Base-by-base conservation (phyloP, 768 basidiomycete genomes). In the Naganishia onofrii region DNA sequence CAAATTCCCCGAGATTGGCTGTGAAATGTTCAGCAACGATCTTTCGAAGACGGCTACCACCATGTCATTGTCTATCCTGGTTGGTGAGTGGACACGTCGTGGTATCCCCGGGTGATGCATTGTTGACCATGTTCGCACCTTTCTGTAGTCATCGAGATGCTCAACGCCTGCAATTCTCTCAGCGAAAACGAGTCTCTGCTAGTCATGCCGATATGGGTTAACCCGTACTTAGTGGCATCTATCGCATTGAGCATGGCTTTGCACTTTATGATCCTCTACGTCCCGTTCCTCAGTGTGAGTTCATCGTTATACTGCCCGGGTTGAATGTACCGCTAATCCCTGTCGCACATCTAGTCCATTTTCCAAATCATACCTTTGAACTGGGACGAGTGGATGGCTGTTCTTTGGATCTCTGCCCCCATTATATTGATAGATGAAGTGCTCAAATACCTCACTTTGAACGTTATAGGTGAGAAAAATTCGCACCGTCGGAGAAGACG, bases 161-260 rank as follows among this genome's bases (percentile, higher is more conserved):
- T 81, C 70, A 81, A 81, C 74, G 81, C 81, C 13, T 79, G 75
- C 60, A 98, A 98, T 82, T 97, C 94, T 68, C 84, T 99, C 28
- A 95, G 93, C 23, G 95, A 99, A 83, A 97, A 96, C 81, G 95
- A 97, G 84, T 92, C 90, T 71, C 82, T 99, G 71, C 82, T 99
- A 63, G 85, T 86, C 36, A 83, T 99, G 53, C 95, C 95, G 2
- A 81, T 96, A 28, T 99, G 95, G 95, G 89, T 88, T 82, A 99
- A 99, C 81, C 88, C 87, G 69, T 97, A 89, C 85, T 88, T 98
- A 21, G 91, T 95, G 48, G 92, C 81, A 21, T 92, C 93, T 34
- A 91, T 97, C 77, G 80, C 88, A 19, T 82, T 99, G 66, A 94
- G 92, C 80, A 97, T 98, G 94, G 87, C 82, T 1, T 83, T 98